phyloP scores from a whole-genome alignment of 164 flowering plant species.

The Umbilicus rupestris region DNA sequence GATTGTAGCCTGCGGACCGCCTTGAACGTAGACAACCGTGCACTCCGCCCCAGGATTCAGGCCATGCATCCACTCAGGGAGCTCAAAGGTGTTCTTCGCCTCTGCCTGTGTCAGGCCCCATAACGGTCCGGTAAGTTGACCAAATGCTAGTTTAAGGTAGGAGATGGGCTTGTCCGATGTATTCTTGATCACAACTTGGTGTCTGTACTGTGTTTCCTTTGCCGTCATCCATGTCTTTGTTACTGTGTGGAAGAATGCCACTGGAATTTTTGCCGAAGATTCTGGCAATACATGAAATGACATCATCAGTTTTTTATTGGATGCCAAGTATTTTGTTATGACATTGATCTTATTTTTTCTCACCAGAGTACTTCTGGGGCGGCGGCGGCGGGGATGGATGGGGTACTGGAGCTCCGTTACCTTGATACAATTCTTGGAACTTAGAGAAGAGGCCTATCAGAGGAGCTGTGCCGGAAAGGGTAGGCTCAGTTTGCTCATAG shows the following conservation, averaged over 20 bases:
- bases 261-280: constrained; percentile 27
- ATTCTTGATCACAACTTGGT: constrained; percentile 65
- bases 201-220: constrained; percentile 37
- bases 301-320: not conserved
- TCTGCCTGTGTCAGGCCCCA: constrained; percentile 56
- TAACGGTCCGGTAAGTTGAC: constrained; percentile 49
- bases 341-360: constrained; percentile 2
- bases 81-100: constrained; percentile 38
- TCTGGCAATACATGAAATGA: not conserved
- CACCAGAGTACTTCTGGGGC: not conserved
- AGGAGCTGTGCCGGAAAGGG: constrained; percentile 55
- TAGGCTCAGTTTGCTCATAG: constrained; percentile 74
- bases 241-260: constrained; percentile 56
- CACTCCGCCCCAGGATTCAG: constrained; percentile 43
- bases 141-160: constrained; percentile 37
- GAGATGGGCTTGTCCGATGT: constrained; percentile 47
- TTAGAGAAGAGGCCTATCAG: constrained; percentile 75
- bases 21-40: constrained; percentile 74
- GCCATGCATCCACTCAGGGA: constrained; percentile 46
- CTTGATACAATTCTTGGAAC: constrained; percentile 26
- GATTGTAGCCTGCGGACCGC: constrained; percentile 71
- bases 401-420: not conserved
- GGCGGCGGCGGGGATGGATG: not conserved
- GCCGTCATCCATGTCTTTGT: constrained; percentile 44
- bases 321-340: not conserved